Conservation (phyloP, 495 filamentous ascomycete genomes). For the Melanomma pulvis-pyrius region DNA sequence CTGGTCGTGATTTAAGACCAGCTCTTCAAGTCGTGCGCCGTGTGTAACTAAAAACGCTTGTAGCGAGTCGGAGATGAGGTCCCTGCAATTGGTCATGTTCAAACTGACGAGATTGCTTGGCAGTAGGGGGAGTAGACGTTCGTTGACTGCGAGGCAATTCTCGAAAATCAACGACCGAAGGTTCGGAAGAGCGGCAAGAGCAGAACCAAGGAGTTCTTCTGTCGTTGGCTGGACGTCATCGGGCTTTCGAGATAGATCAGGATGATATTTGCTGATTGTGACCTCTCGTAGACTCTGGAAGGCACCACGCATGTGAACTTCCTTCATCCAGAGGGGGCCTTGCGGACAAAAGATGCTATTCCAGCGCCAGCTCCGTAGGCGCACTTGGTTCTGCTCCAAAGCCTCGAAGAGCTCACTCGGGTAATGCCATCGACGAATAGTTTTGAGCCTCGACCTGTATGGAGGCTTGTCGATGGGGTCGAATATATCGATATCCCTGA, state of each 20-base stretch:
- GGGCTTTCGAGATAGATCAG: slow-evolving; percentile 36
- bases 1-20: slow-evolving; percentile 75
- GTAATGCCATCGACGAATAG: slow-evolving; percentile 62
- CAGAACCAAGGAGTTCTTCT: slow-evolving; percentile 56
- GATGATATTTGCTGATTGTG: slow-evolving; percentile 64
- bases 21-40: slow-evolving; percentile 62
- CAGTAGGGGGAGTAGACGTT: slow-evolving; percentile 60
- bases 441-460: slow-evolving; percentile 50
- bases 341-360: slow-evolving; percentile 61
- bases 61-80: slow-evolving; percentile 63
- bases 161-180: slow-evolving; percentile 68
- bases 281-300: slow-evolving; percentile 65
- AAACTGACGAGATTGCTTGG: slow-evolving; percentile 65
- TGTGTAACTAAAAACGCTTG: slow-evolving; percentile 61
- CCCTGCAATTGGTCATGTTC: slow-evolving; percentile 73
- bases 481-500: slow-evolving; percentile 59
- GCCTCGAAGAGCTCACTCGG: slow-evolving; percentile 61
- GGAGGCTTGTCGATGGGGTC: slow-evolving; percentile 59
- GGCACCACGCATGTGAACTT: slow-evolving; percentile 57
- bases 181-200: slow-evolving; percentile 61
- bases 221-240: slow-evolving; percentile 11
- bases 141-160: slow-evolving; percentile 66
- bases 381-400: slow-evolving; percentile 51
- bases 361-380: slow-evolving; percentile 76
- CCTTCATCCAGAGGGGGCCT: slow-evolving; percentile 55